phyloP scores from a whole-genome alignment of 140 eudicot genomes.

The Oenanthe javanica region DNA sequence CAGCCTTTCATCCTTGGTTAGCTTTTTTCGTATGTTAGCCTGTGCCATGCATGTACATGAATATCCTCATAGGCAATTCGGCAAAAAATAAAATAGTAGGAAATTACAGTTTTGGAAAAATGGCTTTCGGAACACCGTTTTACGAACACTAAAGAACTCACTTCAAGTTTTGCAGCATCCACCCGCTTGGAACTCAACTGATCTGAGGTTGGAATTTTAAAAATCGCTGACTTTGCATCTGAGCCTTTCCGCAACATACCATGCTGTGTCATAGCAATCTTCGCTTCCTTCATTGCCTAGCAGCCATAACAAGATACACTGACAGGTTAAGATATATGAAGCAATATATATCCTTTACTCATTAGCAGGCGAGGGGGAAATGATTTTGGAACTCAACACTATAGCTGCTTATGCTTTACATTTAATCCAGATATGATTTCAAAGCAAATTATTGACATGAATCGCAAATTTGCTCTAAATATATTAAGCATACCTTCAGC shows the following conservation, averaged over 20 bases:
- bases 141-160: slow-evolving; percentile 24
- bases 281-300: slow-evolving; percentile 80
- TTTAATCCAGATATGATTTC: background rate
- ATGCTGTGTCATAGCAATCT: slow-evolving; percentile 47
- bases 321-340: background rate
- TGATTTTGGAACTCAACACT: background rate
- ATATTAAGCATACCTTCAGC: slow-evolving; percentile 35
- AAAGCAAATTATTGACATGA: background rate
- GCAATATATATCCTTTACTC: background rate
- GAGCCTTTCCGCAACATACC: slow-evolving; percentile 50
- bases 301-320: background rate
- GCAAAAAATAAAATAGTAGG: background rate
- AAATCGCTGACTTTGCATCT: slow-evolving; percentile 37
- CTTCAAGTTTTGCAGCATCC: slow-evolving; percentile 68
- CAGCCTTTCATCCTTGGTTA: slow-evolving; percentile 71
- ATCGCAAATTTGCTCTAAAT: background rate
- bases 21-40: slow-evolving; percentile 69
- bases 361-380: background rate
- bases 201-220: slow-evolving; percentile 72
- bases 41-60: slow-evolving; percentile 10
- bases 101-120: background rate
- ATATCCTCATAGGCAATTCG: background rate
- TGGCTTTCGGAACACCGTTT: background rate
- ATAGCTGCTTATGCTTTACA: background rate
- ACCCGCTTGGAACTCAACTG: slow-evolving; percentile 72